A percentile compares a stretch with the other conserved stretches of the same genome.
phyloP scores from a whole-genome alignment of 2,329 filamentous ascomycete genomes.

The Plectosphaerella plurivora region DNA sequence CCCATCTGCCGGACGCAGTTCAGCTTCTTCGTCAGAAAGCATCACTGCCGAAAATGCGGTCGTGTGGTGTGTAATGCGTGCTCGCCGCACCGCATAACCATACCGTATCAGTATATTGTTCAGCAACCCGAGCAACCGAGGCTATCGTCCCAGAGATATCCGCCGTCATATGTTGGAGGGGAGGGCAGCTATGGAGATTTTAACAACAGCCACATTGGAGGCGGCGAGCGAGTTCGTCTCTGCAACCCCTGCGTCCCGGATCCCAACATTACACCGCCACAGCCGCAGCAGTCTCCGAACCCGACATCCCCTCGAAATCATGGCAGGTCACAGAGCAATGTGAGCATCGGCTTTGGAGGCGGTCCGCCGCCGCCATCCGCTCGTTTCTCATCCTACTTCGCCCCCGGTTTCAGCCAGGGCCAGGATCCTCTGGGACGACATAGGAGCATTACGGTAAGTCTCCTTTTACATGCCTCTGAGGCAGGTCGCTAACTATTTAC shows the following conservation, averaged over 20 bases:
- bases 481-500: slow-evolving; percentile 2
- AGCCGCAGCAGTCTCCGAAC: slow-evolving; percentile 30
- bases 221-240: slow-evolving; percentile 54
- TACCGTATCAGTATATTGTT: slow-evolving; percentile 89
- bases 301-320: slow-evolving; percentile 32
- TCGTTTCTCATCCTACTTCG: slow-evolving; percentile 32
- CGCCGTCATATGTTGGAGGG: slow-evolving; percentile 31
- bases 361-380: slow-evolving; percentile 17
- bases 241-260: slow-evolving; percentile 61
- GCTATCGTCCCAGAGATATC: slow-evolving; percentile 28
- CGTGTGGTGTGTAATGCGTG: slow-evolving; percentile 85
- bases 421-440: slow-evolving; percentile 25
- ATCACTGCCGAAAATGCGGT: slow-evolving; percentile 95
- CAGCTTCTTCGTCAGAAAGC: slow-evolving; percentile 80
- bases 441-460: slow-evolving; percentile 10
- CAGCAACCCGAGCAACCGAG: slow-evolving; percentile 54
- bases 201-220: slow-evolving; percentile 37
- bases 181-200: slow-evolving; percentile 37
- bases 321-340: slow-evolving; percentile 41
- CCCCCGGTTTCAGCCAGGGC: slow-evolving; percentile 22
- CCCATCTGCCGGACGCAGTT: slow-evolving; percentile 81
- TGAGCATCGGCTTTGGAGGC: slow-evolving; percentile 24
- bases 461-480: background rate
- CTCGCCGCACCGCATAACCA: slow-evolving; percentile 92
- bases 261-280: slow-evolving; percentile 54